Percentiles rank a stretch among this genome's conserved stretches.
These are phyloP conservation scores for Vitis riparia DNA, from an alignment of 164 flowering plant species.

Conservation along the genomic window DNA sequence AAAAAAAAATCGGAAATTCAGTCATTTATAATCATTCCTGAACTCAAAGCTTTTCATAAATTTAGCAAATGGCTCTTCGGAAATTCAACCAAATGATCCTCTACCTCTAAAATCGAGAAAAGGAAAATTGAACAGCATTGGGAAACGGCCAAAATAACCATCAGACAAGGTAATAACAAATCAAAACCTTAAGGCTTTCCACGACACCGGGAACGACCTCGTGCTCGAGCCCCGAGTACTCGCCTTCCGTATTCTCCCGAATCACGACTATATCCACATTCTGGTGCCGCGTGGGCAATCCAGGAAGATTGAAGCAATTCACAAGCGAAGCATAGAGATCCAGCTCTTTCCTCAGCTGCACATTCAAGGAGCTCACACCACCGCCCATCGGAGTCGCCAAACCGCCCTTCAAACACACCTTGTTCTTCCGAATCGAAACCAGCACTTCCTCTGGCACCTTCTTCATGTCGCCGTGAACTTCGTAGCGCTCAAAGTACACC, in stretches of 20 bases:
- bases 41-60: no score
- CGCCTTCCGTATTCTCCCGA: conserved; percentile 89
- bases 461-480: conserved; percentile 69
- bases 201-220: conserved; percentile 96
- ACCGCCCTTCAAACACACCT: conserved; percentile 89
- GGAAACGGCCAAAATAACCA: no score
- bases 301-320: conserved; percentile 75
- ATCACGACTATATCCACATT: conserved; percentile 85
- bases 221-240: conserved; percentile 86
- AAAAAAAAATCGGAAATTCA: no score
- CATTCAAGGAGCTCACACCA: conserved; percentile 79
- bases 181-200: conserved; percentile 82
- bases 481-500: conserved; percentile 71
- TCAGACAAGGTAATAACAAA: no score
- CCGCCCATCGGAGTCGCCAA: conserved; percentile 84
- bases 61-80: no score
- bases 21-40: no score
- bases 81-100: no score
- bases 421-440: conserved; percentile 74
- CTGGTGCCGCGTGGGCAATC: conserved; percentile 73
- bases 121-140: neutral
- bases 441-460: conserved; percentile 54
- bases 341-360: conserved; percentile 77
- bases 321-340: conserved; percentile 84
- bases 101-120: no score